Evolutionary conservation across 495 filamentous ascomycete genomes (phyloP).

Genomic region (Thozetella sp.): DNA sequence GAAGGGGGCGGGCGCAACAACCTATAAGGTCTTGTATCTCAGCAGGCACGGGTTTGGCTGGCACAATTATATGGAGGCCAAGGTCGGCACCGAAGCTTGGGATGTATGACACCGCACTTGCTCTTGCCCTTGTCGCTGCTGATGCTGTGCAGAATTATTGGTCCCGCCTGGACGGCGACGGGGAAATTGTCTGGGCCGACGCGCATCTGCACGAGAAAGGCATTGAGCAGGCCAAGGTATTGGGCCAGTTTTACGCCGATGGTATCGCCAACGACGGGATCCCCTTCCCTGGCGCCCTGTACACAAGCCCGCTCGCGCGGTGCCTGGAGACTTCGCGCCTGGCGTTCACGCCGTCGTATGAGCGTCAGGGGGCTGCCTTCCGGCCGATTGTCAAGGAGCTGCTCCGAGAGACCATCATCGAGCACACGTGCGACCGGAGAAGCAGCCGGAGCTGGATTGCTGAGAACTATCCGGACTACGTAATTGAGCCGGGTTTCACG

Average conservation of each 20-base stretch:
- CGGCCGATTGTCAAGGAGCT: conserved; percentile 68
- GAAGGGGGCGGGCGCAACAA: background rate
- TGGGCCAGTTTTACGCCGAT: conserved; percentile 65
- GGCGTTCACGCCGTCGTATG: conserved; percentile 55
- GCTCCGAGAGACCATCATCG: conserved; percentile 70
- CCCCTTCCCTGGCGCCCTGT: conserved; percentile 67
- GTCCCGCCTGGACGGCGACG: conserved; percentile 70
- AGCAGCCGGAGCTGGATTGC: conserved; percentile 58
- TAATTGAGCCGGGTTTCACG: conserved; percentile 63
- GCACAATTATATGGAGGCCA: conserved; percentile 18
- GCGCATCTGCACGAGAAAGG: conserved; percentile 66
- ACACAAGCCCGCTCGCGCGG: conserved; percentile 68
- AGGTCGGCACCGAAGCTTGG: conserved; percentile 31
- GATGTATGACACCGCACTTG: conserved; percentile 19
- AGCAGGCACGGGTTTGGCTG: background rate
- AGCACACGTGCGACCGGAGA: conserved; percentile 81
- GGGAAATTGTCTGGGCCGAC: conserved; percentile 67
- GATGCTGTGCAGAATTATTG: conserved; percentile 53
- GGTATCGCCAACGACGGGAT: conserved; percentile 54
- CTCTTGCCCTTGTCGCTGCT: background rate
- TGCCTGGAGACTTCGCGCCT: conserved; percentile 65
- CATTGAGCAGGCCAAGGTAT: conserved; percentile 59
- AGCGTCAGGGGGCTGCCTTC: conserved; percentile 48
- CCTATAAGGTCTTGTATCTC: background rate
- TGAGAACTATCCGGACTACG: conserved; percentile 56